Evolutionary conservation across 2,329 filamentous ascomycete genomes (phyloP).

Genomic region (Byssochlamys sp.): DNA sequence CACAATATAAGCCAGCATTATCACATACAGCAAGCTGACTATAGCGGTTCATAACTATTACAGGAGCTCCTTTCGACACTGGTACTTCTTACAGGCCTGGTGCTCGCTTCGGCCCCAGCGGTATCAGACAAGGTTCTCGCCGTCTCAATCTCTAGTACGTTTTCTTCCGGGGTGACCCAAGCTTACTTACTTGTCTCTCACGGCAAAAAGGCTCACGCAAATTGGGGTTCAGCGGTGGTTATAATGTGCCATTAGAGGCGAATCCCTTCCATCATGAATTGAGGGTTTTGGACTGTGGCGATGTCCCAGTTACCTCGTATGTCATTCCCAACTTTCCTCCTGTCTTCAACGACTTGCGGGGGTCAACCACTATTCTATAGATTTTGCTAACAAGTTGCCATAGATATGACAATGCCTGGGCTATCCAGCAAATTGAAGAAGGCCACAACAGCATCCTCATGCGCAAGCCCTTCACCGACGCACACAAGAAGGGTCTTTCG

Average conservation of each 20-base stretch:
- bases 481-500: slow-evolving; percentile 57
- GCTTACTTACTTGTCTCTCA: slow-evolving; percentile 11
- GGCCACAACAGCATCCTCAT: slow-evolving; percentile 69
- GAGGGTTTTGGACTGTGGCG: slow-evolving; percentile 70
- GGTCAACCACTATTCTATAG: not conserved
- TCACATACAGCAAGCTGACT: not conserved
- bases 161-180: slow-evolving; percentile 5
- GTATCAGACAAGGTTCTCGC: slow-evolving; percentile 76
- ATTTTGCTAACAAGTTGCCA: not conserved
- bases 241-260: slow-evolving; percentile 69
- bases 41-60: too few species aligned
- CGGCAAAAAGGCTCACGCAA: slow-evolving; percentile 34
- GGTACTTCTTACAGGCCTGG: slow-evolving; percentile 77
- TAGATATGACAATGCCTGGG: slow-evolving; percentile 73
- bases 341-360: not conserved
- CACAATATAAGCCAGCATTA: not conserved
- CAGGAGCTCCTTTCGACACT: slow-evolving; percentile 74
- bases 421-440: slow-evolving; percentile 74
- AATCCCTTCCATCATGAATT: slow-evolving; percentile 78
- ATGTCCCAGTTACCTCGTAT: slow-evolving; percentile 75
- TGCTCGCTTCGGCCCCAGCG: slow-evolving; percentile 73
- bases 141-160: slow-evolving; percentile 78
- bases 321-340: slow-evolving; percentile 17
- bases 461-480: slow-evolving; percentile 59
- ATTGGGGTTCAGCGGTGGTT: slow-evolving; percentile 60